A percentile compares a stretch with the other conserved stretches of the same genome.
Evolutionary conservation across 106 monocot genomes (phyloP).

Genomic region (Cymbidium sinense): DNA sequence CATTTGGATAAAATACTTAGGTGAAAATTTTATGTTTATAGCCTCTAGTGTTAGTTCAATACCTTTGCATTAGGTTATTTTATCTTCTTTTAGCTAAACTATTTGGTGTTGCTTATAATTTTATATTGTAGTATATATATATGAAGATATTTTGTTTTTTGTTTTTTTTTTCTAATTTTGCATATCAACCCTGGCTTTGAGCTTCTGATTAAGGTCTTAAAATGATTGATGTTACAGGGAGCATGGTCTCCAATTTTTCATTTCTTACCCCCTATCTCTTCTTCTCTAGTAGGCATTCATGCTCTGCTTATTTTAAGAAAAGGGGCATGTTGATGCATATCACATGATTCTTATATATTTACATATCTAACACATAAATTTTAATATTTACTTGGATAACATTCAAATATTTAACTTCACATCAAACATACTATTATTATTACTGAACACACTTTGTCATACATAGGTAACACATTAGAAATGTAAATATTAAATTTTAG

Average conservation of each 20-base stretch:
- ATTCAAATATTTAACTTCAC: too few species aligned
- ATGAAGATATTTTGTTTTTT: too few species aligned
- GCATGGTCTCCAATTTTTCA: too few species aligned
- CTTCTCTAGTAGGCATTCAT: background rate
- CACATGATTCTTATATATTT: background rate
- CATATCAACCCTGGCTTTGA: too few species aligned
- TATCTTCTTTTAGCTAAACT: background rate
- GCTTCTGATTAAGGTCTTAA: too few species aligned
- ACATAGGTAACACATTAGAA: too few species aligned
- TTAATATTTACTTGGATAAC: too few species aligned
- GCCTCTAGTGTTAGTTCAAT: background rate
- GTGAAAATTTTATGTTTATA: background rate
- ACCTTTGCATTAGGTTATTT: background rate
- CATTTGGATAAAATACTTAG: background rate
- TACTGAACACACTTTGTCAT: too few species aligned
- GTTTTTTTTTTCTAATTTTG: too few species aligned
- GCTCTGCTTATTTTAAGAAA: background rate
- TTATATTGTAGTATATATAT: background rate
- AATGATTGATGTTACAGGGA: too few species aligned
- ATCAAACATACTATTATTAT: too few species aligned
- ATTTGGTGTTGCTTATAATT: background rate
- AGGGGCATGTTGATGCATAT: background rate
- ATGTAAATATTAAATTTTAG: too few species aligned
- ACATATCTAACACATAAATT: background rate
- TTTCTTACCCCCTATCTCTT: background rate